These are phyloP conservation scores for Ajuga chamaepitys DNA, from an alignment of 257 asterid genomes.

Conservation along the genomic window DNA sequence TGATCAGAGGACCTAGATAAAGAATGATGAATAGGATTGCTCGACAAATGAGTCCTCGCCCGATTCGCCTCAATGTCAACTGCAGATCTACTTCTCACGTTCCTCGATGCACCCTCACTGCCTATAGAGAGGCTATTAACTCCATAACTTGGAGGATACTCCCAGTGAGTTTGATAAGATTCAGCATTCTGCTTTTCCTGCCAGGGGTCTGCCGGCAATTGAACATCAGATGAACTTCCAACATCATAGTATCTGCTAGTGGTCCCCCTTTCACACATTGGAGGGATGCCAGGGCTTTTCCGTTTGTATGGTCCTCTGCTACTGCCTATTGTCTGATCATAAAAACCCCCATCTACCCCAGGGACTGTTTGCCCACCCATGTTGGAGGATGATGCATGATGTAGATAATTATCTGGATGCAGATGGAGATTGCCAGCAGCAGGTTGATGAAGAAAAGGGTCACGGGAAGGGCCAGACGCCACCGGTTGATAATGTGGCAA, in stretches of 20 bases:
- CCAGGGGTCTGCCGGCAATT: slow-evolving; percentile 43
- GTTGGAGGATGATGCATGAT: slow-evolving; percentile 52
- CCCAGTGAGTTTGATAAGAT: slow-evolving; percentile 43
- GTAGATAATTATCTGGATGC: slow-evolving; percentile 42
- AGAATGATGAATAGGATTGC: slow-evolving; percentile 32
- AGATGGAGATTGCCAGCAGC: slow-evolving; percentile 34
- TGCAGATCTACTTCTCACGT: slow-evolving; percentile 64
- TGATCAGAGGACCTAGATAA: slow-evolving; percentile 31
- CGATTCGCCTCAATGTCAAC: slow-evolving; percentile 37
- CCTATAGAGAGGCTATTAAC: slow-evolving; percentile 46
- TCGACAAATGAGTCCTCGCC: slow-evolving; percentile 35
- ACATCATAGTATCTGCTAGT: slow-evolving; percentile 52
- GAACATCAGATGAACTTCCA: slow-evolving; percentile 67
- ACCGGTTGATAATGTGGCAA: slow-evolving; percentile 43
- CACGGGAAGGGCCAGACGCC: slow-evolving; percentile 40
- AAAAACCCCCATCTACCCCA: slow-evolving; percentile 40
- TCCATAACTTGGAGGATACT: slow-evolving; percentile 39
- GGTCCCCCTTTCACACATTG: slow-evolving; percentile 51
- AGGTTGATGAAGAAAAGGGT: slow-evolving; percentile 39
- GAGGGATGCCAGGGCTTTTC: slow-evolving; percentile 55
- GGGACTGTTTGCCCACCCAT: slow-evolving; percentile 40
- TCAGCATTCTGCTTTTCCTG: slow-evolving; percentile 52
- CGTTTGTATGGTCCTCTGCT: slow-evolving; percentile 63
- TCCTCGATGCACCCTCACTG: slow-evolving; percentile 50
- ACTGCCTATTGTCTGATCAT: slow-evolving; percentile 38